Evolutionary conservation across 805 yeast species (phyloP).

Genomic region (Wickerhamia fluorescens): DNA sequence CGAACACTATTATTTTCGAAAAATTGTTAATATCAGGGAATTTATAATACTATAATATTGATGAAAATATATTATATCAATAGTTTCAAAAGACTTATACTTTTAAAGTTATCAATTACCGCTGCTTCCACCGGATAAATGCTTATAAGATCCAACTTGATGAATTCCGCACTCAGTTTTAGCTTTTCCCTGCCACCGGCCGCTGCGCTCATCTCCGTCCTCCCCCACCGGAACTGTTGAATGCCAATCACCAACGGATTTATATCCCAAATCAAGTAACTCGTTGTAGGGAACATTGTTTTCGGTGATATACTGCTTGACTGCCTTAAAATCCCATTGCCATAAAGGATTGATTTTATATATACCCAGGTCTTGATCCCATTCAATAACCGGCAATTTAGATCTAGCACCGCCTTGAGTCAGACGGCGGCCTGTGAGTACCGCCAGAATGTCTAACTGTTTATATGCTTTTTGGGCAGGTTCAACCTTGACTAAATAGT

Average conservation of each 20-base stretch:
- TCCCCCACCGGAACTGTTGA: conserved; percentile 84
- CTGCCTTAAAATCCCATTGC: conserved; percentile 72
- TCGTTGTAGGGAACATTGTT: conserved; percentile 81
- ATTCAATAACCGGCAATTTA: conserved; percentile 63
- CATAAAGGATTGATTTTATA: conserved; percentile 86
- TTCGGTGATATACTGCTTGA: conserved; percentile 58
- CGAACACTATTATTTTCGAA: too few relatives aligned
- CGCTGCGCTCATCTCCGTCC: conserved; percentile 95
- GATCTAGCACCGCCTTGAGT: conserved; percentile 86
- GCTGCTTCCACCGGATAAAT: neutral
- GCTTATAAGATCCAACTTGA: conserved; percentile 21
- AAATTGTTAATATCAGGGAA: too few relatives aligned
- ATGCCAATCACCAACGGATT: conserved; percentile 93
- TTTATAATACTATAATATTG: too few relatives aligned
- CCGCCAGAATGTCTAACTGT: conserved; percentile 69
- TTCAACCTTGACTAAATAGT: conserved; percentile 84
- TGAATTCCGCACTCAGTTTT: conserved; percentile 97
- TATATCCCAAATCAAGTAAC: conserved; percentile 77
- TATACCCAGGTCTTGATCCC: conserved; percentile 62
- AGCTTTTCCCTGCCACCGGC: conserved; percentile 89
- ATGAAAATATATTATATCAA: too few relatives aligned
- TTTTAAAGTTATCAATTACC: too few relatives aligned
- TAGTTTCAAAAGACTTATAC: too few relatives aligned
- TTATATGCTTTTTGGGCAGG: conserved; percentile 82
- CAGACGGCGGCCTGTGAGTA: conserved; percentile 84